phyloP scores from a whole-genome alignment of 1,139 yeast species.

The Geotrichum reessii region DNA sequence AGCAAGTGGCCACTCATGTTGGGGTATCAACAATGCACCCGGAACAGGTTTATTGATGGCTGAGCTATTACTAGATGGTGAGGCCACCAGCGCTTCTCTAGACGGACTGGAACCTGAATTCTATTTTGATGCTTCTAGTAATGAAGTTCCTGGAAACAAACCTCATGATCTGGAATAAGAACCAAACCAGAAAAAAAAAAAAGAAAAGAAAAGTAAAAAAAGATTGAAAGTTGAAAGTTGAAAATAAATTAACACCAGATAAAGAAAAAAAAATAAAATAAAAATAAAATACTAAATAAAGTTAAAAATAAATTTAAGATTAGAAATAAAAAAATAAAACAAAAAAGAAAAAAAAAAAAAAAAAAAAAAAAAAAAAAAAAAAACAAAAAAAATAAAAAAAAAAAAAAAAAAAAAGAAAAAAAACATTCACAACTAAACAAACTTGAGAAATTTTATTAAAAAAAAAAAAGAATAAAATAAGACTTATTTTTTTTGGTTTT shows the following conservation, averaged over 20 bases:
- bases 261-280: no score
- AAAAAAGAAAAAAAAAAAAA: not conserved
- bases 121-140: slow-evolving; percentile 51
- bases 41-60: slow-evolving; percentile 92
- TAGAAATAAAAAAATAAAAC: not conserved
- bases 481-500: no score
- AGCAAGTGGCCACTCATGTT: slow-evolving; percentile 93
- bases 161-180: not conserved
- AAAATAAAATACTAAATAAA: no score
- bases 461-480: no score
- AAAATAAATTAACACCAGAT: no score
- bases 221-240: not conserved
- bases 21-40: slow-evolving; percentile 98
- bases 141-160: not conserved
- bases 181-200: not conserved
- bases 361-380: not conserved
- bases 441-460: no score
- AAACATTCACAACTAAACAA: no score
- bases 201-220: not conserved
- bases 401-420: not conserved
- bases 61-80: slow-evolving; percentile 80
- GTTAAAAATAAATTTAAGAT: no score
- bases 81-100: slow-evolving; percentile 68
- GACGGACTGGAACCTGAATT: slow-evolving; percentile 77
- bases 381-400: not conserved